Base-by-base conservation (phyloP, 2,329 filamentous ascomycete genomes). In the Ophiosphaerella korrae region DNA sequence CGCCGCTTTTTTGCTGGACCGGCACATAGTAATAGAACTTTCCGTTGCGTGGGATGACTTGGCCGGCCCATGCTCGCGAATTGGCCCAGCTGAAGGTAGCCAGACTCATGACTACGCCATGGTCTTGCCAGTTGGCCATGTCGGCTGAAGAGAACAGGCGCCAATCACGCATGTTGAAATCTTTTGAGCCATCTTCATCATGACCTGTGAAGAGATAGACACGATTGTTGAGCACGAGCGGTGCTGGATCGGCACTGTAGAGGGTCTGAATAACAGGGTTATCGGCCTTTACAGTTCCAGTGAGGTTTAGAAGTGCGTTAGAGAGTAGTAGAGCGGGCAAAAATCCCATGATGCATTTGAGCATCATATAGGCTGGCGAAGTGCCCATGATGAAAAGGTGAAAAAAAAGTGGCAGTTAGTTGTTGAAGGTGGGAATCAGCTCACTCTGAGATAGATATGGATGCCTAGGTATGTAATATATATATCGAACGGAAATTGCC, bases 21-120 rank as follows among this genome's bases (percentile, higher is more conserved):
- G 57, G 57, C 3, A 54, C 57, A 49, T 60, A 60, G 42, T 42
- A 60, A 38, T 60, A 60, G 39, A 60, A 60, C 42, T 60, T 60
- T 33, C 42, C 42, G 36, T 57, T 60, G 33, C 57, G 53, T 11
- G 44, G 37, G 33, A 56, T 53, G 13, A 59, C 50, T 29, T 59
- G 56, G 2, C 56, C 56, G 23, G 56, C 56, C 56, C 56, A 59
- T 24, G 56, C 56, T n/a, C 47, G 46, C 23, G 44, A 39, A 33
- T 32, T 53, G 24, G 56, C 50, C 56, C 53, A 59, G 16, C 44
- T 50, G 45, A 59, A 59, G 13, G 50, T 53, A 11, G 48, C 34
- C 36, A 59, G 36, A 43, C 41, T 52, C 48, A 56, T 46, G 11
- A 48, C 38, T 13, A 51, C 52, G 40, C 57, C 57, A 38, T 57